phyloP scores from a whole-genome alignment of 108 stramenopile genomes.

The Stephanodiscus minutulus region DNA sequence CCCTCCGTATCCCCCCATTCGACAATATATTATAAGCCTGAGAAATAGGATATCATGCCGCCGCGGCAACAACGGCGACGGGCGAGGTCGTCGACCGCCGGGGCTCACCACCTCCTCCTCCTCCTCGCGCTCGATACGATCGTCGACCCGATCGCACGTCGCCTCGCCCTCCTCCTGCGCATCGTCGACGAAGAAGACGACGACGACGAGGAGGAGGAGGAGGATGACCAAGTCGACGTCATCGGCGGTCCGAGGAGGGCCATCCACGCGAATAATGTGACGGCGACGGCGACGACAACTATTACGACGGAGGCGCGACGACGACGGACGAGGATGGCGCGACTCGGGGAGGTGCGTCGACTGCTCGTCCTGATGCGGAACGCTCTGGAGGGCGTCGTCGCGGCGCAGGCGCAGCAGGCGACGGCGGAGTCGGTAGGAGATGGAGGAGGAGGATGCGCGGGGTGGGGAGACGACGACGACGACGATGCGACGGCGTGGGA shows the following conservation, averaged over 20 bases:
- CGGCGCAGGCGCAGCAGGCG: neutral
- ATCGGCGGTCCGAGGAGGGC: too few species aligned
- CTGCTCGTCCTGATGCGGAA: neutral
- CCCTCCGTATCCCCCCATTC: too few species aligned
- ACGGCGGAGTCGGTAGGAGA: neutral
- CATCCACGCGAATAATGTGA: too few species aligned
- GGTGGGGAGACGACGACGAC: neutral
- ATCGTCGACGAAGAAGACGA: neutral
- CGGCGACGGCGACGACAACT: neutral
- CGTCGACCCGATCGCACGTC: neutral
- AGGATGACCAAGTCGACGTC: too few species aligned
- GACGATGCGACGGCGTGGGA: neutral
- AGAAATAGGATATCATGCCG: too few species aligned
- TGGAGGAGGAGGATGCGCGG: too few species aligned
- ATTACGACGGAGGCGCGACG: neutral
- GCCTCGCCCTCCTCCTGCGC: neutral
- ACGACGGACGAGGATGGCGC: neutral
- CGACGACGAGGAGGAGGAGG: neutral
- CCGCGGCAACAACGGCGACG: neutral
- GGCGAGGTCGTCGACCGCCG: too few species aligned
- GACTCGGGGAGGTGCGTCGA: neutral
- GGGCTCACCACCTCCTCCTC: too few species aligned
- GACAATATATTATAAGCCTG: too few species aligned
- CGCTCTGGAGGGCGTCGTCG: neutral
- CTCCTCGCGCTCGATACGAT: neutral